Evolutionary conservation across 1,284 basidiomycete genomes (phyloP), one percentile per base, ranked within the genome.

Genomic region (Malassezia arunalokei): DNA sequence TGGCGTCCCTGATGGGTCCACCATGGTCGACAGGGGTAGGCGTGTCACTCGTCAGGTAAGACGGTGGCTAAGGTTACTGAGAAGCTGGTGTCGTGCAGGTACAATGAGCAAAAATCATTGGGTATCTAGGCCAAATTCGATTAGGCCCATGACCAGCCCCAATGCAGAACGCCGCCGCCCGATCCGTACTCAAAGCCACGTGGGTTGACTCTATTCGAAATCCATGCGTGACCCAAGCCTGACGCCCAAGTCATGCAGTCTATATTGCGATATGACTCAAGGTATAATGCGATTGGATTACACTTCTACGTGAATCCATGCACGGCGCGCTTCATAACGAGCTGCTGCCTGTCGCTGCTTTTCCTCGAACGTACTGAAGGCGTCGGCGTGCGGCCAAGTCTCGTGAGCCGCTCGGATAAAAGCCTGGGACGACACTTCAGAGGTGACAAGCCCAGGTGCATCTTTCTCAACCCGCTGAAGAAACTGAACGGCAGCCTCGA

Each of bases 321-420:
- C 15, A 35, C 33, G 33, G 33, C 33, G 33, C 15, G 33, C 11
- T 35, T 35, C 33, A 35, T 35, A 35, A 15, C 33, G 33, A 15
- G 33, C 15, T 15, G 11, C 15, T 11, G 33, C 33, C 11, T 12
- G 33, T 15, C 15, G 33, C 33, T 35, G 33, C 33, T 35, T 35
- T 11, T 35, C 11, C 15, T 35, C 33, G 5, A 12, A 4, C 6
- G 60, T 51, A 42, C 64, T 66, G 53, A 78, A 76, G 8, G 66
- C 70, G 56, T 66, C 73, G 3, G 76, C 76, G 1, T 74, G 58
- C 4, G 74, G 74, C 53, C 74, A 68, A 5, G 63, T 50, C n/a
- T 49, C 45, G n/a, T 41, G 56, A 30, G 66, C 70, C n/a, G 54
- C 53, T 5, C n/a, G 27, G 29, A 62, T 60, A 43, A 75, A 75